Conservation (phyloP, 176 grass and related monocot genomes). For the Echinochloa phyllopogon region DNA sequence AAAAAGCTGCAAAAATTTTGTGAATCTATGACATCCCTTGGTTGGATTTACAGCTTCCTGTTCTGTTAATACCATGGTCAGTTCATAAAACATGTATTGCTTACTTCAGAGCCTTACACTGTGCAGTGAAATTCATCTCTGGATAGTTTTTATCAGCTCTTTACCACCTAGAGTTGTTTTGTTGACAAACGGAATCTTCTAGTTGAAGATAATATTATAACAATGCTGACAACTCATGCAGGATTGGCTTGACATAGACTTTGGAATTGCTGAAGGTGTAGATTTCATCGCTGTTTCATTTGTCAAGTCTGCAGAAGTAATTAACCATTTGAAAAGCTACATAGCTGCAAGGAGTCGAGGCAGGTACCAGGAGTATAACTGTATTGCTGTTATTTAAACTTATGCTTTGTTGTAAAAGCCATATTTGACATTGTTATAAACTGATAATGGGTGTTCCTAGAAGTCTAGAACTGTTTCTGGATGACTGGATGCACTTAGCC, state of each 20-base stretch:
- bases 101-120: slow-evolving; percentile 25
- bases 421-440: slow-evolving; percentile 3
- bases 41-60: slow-evolving; percentile 10
- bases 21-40: background rate
- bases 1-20: background rate
- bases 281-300: slow-evolving; percentile 99
- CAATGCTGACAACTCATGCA: slow-evolving; percentile 49
- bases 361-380: slow-evolving; percentile 56
- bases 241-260: slow-evolving; percentile 99
- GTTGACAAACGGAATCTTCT: slow-evolving; percentile 15
- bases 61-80: slow-evolving; percentile 17
- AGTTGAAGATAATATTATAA: slow-evolving; percentile 2
- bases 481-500: background rate
- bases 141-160: slow-evolving; percentile 23
- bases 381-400: background rate
- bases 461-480: slow-evolving; percentile 5
- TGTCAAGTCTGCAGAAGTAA: slow-evolving; percentile 97
- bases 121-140: background rate
- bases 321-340: slow-evolving; percentile 96
- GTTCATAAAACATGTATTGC: background rate
- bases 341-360: slow-evolving; percentile 81
- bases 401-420: background rate
- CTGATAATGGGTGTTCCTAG: background rate
- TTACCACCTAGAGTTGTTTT: background rate
- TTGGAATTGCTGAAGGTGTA: slow-evolving; percentile 92